A percentile compares a stretch with the other conserved stretches of the same genome.
These are phyloP conservation scores for Penicillium psychrosexuale DNA, from an alignment of 2,329 filamentous ascomycete species.

Conservation along the genomic window DNA sequence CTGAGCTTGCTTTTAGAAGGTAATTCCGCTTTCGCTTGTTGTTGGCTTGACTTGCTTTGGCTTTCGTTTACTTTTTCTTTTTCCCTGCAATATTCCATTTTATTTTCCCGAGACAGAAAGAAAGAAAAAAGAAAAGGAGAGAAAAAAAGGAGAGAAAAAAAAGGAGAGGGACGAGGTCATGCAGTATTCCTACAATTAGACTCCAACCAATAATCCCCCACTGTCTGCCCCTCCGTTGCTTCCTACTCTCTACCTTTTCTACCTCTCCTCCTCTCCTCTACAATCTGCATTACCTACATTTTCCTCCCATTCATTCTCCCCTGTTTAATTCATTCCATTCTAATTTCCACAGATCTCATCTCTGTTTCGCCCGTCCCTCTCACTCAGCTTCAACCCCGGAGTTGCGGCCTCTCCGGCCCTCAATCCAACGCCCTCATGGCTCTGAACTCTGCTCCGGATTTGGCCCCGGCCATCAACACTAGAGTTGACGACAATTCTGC, in stretches of 20 bases:
- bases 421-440: conserved; percentile 55
- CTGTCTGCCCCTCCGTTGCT: conserved; percentile 8
- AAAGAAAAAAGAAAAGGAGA: neutral
- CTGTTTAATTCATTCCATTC: conserved; percentile 12
- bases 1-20: neutral
- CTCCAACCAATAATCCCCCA: conserved; percentile 8
- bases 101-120: neutral
- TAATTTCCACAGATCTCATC: neutral
- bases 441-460: conserved; percentile 68
- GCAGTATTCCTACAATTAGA: conserved; percentile 9
- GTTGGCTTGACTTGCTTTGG: neutral
- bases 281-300: neutral
- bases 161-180: conserved; percentile 2
- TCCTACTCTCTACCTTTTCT: neutral
- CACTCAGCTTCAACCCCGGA: conserved; percentile 29
- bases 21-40: neutral
- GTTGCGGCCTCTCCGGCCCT: conserved; percentile 28
- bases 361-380: conserved; percentile 40
- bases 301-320: neutral
- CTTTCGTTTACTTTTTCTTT: neutral
- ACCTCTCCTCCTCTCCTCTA: neutral
- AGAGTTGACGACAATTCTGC: conserved; percentile 60
- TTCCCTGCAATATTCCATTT: neutral
- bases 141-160: neutral
- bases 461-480: conserved; percentile 78